phyloP scores from a whole-genome alignment of 2,329 filamentous ascomycete genomes.

The Emmonsia crescens region DNA sequence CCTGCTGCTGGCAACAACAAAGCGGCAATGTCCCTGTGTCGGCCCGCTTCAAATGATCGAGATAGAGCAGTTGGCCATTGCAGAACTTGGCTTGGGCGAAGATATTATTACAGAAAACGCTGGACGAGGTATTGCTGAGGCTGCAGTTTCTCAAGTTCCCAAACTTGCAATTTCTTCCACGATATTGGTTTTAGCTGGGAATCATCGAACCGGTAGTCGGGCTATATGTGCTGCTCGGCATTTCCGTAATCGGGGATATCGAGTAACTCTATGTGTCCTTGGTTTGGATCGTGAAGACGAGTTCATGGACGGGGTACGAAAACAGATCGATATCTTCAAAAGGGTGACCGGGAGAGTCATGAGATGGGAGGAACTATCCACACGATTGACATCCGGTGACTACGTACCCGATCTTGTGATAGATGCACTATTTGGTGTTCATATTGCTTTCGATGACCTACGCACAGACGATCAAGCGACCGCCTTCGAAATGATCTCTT shows the following conservation, averaged over 20 bases:
- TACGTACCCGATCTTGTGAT: slow-evolving; percentile 69
- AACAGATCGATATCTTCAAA: slow-evolving; percentile 73
- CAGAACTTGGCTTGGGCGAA: slow-evolving; percentile 75
- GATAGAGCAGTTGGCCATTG: slow-evolving; percentile 80
- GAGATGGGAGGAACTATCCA: slow-evolving; percentile 48
- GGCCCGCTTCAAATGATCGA: slow-evolving; percentile 77
- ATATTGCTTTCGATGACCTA: slow-evolving; percentile 80
- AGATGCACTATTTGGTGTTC: slow-evolving; percentile 78
- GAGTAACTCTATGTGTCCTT: slow-evolving; percentile 72
- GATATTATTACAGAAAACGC: slow-evolving; percentile 89
- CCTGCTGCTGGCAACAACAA: slow-evolving; percentile 45
- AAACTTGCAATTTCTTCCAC: slow-evolving; percentile 43
- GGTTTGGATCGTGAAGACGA: slow-evolving; percentile 75
- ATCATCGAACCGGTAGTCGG: slow-evolving; percentile 77
- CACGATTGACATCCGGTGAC: slow-evolving; percentile 41
- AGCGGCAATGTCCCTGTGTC: slow-evolving; percentile 46
- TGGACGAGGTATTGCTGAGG: slow-evolving; percentile 74
- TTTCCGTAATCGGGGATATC: slow-evolving; percentile 69
- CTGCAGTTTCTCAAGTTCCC: slow-evolving; percentile 59
- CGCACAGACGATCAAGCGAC: slow-evolving; percentile 70
- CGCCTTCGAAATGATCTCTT: slow-evolving; percentile 82
- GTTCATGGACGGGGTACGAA: slow-evolving; percentile 65
- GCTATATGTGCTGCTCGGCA: slow-evolving; percentile 80
- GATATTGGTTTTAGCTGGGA: slow-evolving; percentile 79
- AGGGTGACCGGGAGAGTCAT: slow-evolving; percentile 68